Evolutionary conservation across 345 rosid genomes (phyloP), one percentile per base, ranked within the genome.

Genomic region (Syzygium oleosum): DNA sequence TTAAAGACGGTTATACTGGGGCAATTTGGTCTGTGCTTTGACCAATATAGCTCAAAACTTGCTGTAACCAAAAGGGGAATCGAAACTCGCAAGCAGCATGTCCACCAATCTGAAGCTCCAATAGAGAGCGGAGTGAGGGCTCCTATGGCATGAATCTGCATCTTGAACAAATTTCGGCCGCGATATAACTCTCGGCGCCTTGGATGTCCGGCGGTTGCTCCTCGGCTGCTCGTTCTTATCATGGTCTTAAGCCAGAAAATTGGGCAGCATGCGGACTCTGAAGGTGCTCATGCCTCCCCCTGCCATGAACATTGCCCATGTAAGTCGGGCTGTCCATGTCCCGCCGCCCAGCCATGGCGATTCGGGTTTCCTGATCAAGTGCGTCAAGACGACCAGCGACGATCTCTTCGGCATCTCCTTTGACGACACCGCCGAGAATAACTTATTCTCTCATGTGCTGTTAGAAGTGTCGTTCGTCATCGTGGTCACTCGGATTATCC

Each of bases 401-500:
- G 27, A 38, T 73, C 38, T 73, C 14, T 38, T 73, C 15, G 15
- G 14, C 83, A 2, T 38, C 83, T 5, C 49, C 25, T 84, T 84
- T 51, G 53, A 53, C 34, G 54, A 84, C 7, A 73, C 83, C 14
- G 83, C 83, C 23, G 27, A 73, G 83, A 73, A 19, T 73, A 38
- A 73, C 83, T 73, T 73, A 58, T 91, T 14, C 68, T 95, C 58
- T 43, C 83, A 51, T 84, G 56, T 84, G n/a, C 85, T 97, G 34
- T 58, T 93, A 3, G 95, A 91, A 87, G 52, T 93, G 3, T 21
- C 92, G 54, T 56, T 96, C 63, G 87, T 92, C 63, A 91, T 96
- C 53, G 5, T 91, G 4, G 84, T 87, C 77, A 90, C 94, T 25
- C 91, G 91, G 38, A 3, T 63, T 10, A 25, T 92, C 85, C 93